Base-by-base conservation (phyloP, 176 grass and related monocot species). In the Zea luxurians region DNA sequence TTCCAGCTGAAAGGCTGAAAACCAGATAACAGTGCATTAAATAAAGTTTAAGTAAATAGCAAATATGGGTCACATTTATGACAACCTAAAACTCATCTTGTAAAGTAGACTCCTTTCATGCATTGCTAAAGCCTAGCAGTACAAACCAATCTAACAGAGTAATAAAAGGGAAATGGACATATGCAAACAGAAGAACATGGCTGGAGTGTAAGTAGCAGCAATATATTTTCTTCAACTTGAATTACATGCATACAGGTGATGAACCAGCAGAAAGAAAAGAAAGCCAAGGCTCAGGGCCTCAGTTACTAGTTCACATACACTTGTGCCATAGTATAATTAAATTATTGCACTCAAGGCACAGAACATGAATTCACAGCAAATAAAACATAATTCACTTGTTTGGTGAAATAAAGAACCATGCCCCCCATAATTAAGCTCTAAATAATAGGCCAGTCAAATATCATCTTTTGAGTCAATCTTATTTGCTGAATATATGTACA, bases 401-500 rank as follows among this genome's bases (percentile, higher is more conserved):
- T 41, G 7, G 44, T 18, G 62, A 61, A 36, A 66, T 37, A 6
- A 6, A 58, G 5, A n/a, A 34, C 48, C 17, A 58, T 65, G 66
- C 10, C 27, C 17, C 17, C 44, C 55, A 62, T 58, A 55, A 69
- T 64, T 66, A 59, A 59, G 8, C 7, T 59, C n/a, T 21, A 59
- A 58, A 59, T 59, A 37, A 73, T 36, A 13, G 67, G 34, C 35
- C 38, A 57, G 9, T 10, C 35, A 21, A 44, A 78, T 43, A 83
- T 61, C 10, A 61, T 13, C 18, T 27, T 77, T 79, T 21, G 78
- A 60, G 36, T 68, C 6, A 35, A 40, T 12, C 58, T 77, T 58
- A 82, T 47, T 61, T 47, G 70, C 46, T 76, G 13, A 54, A 62
- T 48, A 41, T 58, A 71, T 73, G 7, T 15, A n/a, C 43, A 73